A percentile compares a stretch with the other conserved stretches of the same genome.
Conservation (phyloP, 1,139 yeast genomes). For the Geotrichum histeridarum region DNA sequence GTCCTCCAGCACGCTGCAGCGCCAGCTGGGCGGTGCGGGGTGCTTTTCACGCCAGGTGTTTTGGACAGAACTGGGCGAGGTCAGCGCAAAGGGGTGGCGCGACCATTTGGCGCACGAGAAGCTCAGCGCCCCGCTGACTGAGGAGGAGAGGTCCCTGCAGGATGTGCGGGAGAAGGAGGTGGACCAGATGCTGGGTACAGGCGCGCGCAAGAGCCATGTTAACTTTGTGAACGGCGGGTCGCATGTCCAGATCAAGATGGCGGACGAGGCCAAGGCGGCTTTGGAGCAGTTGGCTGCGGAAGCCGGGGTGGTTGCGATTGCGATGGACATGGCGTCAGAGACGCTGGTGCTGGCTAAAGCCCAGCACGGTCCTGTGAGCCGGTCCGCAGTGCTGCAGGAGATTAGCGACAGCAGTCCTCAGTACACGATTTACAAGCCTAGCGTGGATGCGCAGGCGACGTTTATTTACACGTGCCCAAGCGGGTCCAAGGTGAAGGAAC, state of each 20-base stretch:
- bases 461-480: constrained; percentile 89
- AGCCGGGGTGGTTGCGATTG: constrained; percentile 23
- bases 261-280: constrained; percentile 7
- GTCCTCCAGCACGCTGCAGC: constrained; percentile 67
- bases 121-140: constrained; percentile 48
- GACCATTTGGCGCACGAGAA: constrained; percentile 38
- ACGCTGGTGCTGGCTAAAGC: constrained; percentile 34
- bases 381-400: constrained; percentile 24
- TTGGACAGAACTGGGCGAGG: constrained; percentile 60
- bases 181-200: constrained; percentile 33
- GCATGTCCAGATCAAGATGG: constrained; percentile 3
- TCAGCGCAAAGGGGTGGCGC: constrained; percentile 49
- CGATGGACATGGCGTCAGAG: constrained; percentile 23
- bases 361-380: neutral
- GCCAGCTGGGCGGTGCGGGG: constrained; percentile 64
- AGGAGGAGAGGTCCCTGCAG: constrained; percentile 53
- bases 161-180: constrained; percentile 42
- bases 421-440: constrained; percentile 51
- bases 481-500: constrained; percentile 79
- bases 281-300: constrained; percentile 19
- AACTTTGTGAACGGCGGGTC: constrained; percentile 9
- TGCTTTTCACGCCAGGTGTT: constrained; percentile 51
- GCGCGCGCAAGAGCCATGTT: constrained; percentile 30
- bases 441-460: constrained; percentile 32
- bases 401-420: constrained; percentile 47